phyloP scores from a whole-genome alignment of 2,329 filamentous ascomycete species.

The Dothistroma pini region DNA sequence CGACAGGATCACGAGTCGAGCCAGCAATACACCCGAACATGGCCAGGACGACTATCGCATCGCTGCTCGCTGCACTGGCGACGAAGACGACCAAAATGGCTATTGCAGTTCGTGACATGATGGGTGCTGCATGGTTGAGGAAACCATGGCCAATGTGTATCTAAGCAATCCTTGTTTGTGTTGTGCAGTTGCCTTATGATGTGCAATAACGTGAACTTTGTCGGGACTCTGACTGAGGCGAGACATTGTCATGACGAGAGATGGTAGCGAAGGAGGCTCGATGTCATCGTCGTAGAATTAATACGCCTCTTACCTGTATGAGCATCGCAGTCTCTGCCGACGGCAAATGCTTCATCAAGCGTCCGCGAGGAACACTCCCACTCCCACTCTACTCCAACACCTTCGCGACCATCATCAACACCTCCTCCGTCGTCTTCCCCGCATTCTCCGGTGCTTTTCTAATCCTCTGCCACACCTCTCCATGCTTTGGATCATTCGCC shows the following conservation, averaged over 20 bases:
- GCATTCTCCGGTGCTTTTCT: constrained; percentile 84
- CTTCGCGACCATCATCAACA: constrained; percentile 73
- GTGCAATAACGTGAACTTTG: neutral
- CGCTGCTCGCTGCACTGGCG: neutral
- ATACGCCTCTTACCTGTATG: too few relatives aligned
- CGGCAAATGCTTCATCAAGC: too few relatives aligned
- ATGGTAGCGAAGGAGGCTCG: too few relatives aligned
- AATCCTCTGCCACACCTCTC: constrained; percentile 84
- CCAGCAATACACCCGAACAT: neutral
- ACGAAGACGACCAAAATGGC: neutral
- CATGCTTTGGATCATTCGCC: constrained; percentile 82
- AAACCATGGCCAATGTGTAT: neutral
- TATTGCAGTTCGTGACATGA: neutral
- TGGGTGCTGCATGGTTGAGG: neutral
- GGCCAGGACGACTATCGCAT: neutral
- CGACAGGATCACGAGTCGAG: neutral
- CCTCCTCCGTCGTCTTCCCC: constrained; percentile 69
- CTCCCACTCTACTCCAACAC: constrained; percentile 42
- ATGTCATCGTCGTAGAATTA: too few relatives aligned
- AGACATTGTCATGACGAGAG: neutral
- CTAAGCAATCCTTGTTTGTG: neutral
- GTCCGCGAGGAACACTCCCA: neutral
- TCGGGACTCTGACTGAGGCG: neutral
- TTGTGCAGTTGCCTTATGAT: neutral
- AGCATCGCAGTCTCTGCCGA: too few relatives aligned